These are phyloP conservation scores for Triadica sebifera DNA, from an alignment of 345 rosid species.

Conservation along the genomic window DNA sequence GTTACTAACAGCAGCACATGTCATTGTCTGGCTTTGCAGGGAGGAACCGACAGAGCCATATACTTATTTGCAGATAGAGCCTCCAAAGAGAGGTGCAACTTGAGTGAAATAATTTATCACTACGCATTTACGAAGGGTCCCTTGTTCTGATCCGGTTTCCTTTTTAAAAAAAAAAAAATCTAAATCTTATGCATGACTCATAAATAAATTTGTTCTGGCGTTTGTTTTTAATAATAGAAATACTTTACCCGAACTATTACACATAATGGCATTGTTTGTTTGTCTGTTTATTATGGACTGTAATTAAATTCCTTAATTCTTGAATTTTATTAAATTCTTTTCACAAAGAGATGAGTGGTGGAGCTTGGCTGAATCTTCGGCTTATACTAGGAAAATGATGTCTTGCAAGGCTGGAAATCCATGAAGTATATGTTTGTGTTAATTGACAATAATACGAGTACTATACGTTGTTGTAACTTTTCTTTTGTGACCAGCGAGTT, in stretches of 20 bases:
- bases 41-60: constrained; percentile 92
- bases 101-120: constrained; percentile 37
- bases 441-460: no score
- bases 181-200: neutral
- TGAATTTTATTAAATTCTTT: neutral
- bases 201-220: neutral
- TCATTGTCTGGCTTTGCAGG: constrained; percentile 40
- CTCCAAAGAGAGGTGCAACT: constrained; percentile 64
- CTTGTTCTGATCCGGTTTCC: neutral
- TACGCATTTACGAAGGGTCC: neutral
- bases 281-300: neutral
- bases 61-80: constrained; percentile 73
- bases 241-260: neutral
- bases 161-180: neutral
- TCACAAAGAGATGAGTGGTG: no score
- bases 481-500: no score
- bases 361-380: no score
- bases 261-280: neutral
- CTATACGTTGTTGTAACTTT: no score
- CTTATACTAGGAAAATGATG: no score
- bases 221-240: neutral
- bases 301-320: neutral
- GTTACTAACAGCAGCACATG: neutral
- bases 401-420: no score
- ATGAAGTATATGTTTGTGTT: no score